These are phyloP conservation scores for Spatholobus suberectus DNA, from an alignment of 306 rosid species.

Conservation along the genomic window DNA sequence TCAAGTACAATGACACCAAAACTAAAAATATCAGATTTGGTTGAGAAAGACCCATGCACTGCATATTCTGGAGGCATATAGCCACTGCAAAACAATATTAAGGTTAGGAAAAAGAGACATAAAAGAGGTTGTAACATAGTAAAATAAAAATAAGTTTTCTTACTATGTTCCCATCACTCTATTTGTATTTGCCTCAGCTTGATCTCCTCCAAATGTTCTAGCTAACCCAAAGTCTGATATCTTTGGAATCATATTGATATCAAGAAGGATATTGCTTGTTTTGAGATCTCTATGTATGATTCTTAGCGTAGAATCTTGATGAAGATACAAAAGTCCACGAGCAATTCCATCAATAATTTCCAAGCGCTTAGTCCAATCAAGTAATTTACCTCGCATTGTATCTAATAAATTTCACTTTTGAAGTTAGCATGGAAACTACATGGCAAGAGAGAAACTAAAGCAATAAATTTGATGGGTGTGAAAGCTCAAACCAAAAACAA, in stretches of 20 bases:
- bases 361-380: neutral
- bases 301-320: neutral
- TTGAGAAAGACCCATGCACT: constrained; percentile 1
- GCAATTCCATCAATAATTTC: constrained; percentile 21
- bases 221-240: constrained; percentile 31
- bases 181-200: constrained; percentile 4
- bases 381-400: neutral
- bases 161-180: constrained; percentile 33
- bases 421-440: neutral
- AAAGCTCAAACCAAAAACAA: constrained; percentile 25
- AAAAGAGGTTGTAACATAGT: neutral
- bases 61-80: neutral
- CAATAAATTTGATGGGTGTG: neutral
- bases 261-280: constrained; percentile 23
- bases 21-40: constrained; percentile 12
- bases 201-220: constrained; percentile 21
- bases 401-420: neutral
- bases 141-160: neutral
- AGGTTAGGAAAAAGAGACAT: neutral
- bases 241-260: constrained; percentile 16
- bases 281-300: constrained; percentile 24
- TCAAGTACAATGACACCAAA: constrained; percentile 21
- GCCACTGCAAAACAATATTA: neutral
- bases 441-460: neutral
- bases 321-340: constrained; percentile 6